Evolutionary conservation across 805 yeast genomes (phyloP), one percentile per base, ranked within the genome.

Genomic region (Yamadazyma phyllophila): DNA sequence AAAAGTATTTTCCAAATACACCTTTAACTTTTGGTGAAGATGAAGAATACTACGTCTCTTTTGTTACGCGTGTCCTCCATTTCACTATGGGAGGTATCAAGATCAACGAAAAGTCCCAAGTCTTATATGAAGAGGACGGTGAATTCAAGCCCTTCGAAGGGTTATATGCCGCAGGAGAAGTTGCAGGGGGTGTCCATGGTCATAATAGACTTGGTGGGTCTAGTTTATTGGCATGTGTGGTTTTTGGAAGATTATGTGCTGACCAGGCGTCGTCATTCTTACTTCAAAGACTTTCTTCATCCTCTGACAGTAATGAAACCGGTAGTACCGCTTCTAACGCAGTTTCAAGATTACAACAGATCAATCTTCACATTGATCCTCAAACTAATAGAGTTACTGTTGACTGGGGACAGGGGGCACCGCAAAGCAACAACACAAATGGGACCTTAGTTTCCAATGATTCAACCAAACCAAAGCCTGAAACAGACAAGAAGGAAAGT

Each of bases 31-130:
- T 61, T 46, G 46, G 54, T 7, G 36, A 52, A 3, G 63, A 67
- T 7, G 64, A 68, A 14, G 59, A 57, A 30, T 77, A 76, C 54
- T 76, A 78, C 51, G 80, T 77, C 17, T 76, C 83, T 1, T 74
- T 67, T 48, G 70, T 80, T 37, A 77, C 83, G 5, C 69, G 85
- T 31, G 83, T 80, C 4, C 73, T 82, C 31, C 88, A 82, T 59
- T 82, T 80, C 60, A 79, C 87, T 7, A 82, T 81, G 86, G 88
- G 89, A 16, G 88, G 89, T 39, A 78, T 80, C 4, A 73, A 74
- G 59, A 78, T 81, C 45, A 71, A 80, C 55, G 75, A 69, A 17
- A 56, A 69, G 35, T 65, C 78, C 0, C 73, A 73, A 45, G 80
- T 78, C 1, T 39, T 73, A 12, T 78, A 46, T 26, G 39, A 46